Conservation (phyloP, 768 basidiomycete species). For the Boletellus ananiceps region DNA sequence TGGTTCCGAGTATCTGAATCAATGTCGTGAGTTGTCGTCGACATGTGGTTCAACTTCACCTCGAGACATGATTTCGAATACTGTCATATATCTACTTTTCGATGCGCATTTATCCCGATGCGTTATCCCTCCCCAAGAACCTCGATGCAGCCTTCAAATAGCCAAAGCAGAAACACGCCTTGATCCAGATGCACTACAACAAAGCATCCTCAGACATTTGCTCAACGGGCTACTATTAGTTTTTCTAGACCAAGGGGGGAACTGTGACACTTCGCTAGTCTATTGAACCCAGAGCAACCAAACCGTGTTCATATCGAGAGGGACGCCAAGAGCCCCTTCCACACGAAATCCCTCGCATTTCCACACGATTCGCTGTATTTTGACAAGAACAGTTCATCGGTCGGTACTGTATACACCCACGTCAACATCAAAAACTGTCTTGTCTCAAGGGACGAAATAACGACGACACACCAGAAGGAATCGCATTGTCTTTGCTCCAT, state of each 20-base stretch:
- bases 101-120: too few relatives aligned
- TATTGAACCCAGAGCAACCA: background rate
- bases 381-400: conserved; percentile 71
- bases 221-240: background rate
- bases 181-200: too few relatives aligned
- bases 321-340: conserved; percentile 50
- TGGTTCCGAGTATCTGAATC: too few relatives aligned
- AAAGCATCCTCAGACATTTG: too few relatives aligned
- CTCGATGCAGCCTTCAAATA: too few relatives aligned
- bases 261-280: background rate
- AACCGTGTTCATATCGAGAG: conserved; percentile 17
- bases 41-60: too few relatives aligned
- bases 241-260: background rate
- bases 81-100: too few relatives aligned
- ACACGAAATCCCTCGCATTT: conserved; percentile 76
- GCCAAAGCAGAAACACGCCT: too few relatives aligned
- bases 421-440: background rate
- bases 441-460: background rate
- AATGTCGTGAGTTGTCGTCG: too few relatives aligned
- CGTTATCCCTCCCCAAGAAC: too few relatives aligned
- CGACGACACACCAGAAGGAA: conserved; percentile 43
- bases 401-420: conserved; percentile 27
- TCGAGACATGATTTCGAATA: too few relatives aligned
- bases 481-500: conserved; percentile 60
- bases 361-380: conserved; percentile 77